Base-by-base conservation (phyloP, 768 basidiomycete species). In the Sporobolomyces roseus region DNA sequence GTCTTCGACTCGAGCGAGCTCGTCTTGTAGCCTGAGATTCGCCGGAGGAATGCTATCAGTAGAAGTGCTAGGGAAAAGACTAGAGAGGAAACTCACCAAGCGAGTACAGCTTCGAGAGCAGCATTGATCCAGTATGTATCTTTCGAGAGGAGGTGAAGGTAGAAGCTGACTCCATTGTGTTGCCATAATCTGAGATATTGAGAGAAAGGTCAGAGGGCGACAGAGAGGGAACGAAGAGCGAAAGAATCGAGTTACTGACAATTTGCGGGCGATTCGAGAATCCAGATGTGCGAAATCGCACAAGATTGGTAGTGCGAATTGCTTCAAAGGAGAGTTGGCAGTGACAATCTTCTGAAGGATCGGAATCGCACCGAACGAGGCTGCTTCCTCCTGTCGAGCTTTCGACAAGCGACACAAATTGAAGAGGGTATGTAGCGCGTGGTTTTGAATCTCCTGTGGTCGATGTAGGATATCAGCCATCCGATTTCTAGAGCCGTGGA, bases 381-480 rank as follows among this genome's bases (percentile, higher is more conserved):
- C 94, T 17, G 96, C 93, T 78, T 98, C 96, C 79, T 97, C 96
- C 78, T 98, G 94, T 58, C 96, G 83, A 3, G 86, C 85, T 79
- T 96, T 96, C 80, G 93, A 93, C 67, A 99, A 81, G 9, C 93
- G 86, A 77, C 93, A 97, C 23, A 99, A 87, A 74, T 94, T 94
- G 82, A 91, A 98, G 75, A 93, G 91, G 3, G 93, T 92, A 79
- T 96, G 93, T 83, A 98, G 93, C 67, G 96, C 86, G 75, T 97
- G 92, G 71, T 97, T 98, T 56, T 91, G 88, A 79, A 97, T 89
- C 84, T 99, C 94, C 91, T 97, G 76, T 23, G 13, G 25, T n/a
- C 54, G 67, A 35, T 32, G 52, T 52, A 14, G 1, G 43, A 48
- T 19, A 10, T 10, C 10, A 23, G 35, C 56, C 53, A 46, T n/a